Conservation (phyloP, 352 stramenopile genomes). For the Globisporangium nunn region DNA sequence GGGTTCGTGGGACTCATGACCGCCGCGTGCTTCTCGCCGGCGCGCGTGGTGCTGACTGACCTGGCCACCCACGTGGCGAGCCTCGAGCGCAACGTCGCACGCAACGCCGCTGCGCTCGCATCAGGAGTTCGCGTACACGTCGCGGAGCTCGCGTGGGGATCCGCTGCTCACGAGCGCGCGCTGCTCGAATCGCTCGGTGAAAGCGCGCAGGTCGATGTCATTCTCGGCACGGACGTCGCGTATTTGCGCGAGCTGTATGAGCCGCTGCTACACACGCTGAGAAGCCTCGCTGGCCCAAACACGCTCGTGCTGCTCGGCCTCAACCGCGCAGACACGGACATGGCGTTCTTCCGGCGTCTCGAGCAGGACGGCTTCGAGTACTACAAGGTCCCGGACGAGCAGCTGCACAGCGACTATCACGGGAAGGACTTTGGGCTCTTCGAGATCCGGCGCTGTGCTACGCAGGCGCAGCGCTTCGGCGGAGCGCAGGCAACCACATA, state of each 20-base stretch:
- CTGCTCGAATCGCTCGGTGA: conserved; percentile 22
- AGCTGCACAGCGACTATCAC: conserved; percentile 44
- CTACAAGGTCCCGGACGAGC: conserved; percentile 71
- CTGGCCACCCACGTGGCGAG: conserved; percentile 47
- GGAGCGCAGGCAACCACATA: not conserved
- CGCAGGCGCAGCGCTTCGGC: conserved; percentile 8
- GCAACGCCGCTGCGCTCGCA: conserved; percentile 26
- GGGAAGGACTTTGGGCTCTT: conserved; percentile 81
- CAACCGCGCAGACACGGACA: conserved; percentile 59
- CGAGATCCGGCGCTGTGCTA: conserved; percentile 30
- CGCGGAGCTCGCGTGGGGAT: conserved; percentile 54
- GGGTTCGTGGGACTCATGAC: conserved; percentile 66
- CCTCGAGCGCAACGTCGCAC: conserved; percentile 51
- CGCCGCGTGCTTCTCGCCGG: conserved; percentile 50
- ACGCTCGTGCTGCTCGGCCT: conserved; percentile 70
- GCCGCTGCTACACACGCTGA: conserved; percentile 59
- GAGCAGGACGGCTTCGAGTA: conserved; percentile 68
- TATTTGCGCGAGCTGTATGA: conserved; percentile 74
- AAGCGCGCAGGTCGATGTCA: conserved; percentile 43
- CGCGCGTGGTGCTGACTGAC: conserved; percentile 60
- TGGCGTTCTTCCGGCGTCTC: conserved; percentile 63
- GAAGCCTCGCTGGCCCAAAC: conserved; percentile 22
- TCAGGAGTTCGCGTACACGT: conserved; percentile 40
- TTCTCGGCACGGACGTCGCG: conserved; percentile 76
- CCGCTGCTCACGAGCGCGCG: conserved; percentile 26